Evolutionary conservation across 352 stramenopile species (phyloP).

Genomic region (Pythium rishiriense): DNA sequence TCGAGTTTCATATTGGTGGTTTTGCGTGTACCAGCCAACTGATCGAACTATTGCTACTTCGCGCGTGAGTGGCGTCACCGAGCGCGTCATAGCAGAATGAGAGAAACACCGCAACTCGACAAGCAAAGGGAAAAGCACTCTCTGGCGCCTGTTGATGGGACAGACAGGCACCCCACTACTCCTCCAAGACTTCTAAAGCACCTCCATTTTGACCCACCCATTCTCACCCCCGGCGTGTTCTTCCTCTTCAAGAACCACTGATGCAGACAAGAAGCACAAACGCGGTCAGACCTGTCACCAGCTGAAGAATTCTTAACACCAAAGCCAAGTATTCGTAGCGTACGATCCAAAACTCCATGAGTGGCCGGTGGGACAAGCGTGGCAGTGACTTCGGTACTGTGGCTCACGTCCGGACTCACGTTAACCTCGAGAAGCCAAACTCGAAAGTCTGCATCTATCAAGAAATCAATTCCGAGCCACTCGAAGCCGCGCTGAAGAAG

Average conservation of each 20-base stretch:
- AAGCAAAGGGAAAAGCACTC: no score
- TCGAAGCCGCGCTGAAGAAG: conserved; percentile 64
- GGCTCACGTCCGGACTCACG: conserved; percentile 85
- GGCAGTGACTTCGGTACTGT: conserved; percentile 63
- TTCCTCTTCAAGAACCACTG: conserved; percentile 17
- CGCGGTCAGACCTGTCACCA: not conserved
- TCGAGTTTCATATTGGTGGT: no score
- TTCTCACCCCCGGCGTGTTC: not conserved
- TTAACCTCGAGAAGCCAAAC: conserved; percentile 88
- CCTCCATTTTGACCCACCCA: conserved; percentile 12
- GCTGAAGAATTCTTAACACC: not conserved
- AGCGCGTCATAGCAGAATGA: no score
- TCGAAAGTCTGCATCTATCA: conserved; percentile 55
- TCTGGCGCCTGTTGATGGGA: no score
- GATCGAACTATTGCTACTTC: no score
- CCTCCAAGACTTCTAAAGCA: no score
- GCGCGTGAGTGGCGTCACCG: no score
- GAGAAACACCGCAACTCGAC: no score
- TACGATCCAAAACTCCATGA: conserved; percentile 49
- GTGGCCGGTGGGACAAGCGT: conserved; percentile 57
- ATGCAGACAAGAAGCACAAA: not conserved
- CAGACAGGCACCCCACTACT: no score
- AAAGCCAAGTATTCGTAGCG: conserved; percentile 4
- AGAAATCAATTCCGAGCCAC: conserved; percentile 86
- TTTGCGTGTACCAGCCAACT: no score